These are phyloP conservation scores for Aspergillus pseudoviridinutans DNA, from an alignment of 2,329 filamentous ascomycete species.

Conservation along the genomic window DNA sequence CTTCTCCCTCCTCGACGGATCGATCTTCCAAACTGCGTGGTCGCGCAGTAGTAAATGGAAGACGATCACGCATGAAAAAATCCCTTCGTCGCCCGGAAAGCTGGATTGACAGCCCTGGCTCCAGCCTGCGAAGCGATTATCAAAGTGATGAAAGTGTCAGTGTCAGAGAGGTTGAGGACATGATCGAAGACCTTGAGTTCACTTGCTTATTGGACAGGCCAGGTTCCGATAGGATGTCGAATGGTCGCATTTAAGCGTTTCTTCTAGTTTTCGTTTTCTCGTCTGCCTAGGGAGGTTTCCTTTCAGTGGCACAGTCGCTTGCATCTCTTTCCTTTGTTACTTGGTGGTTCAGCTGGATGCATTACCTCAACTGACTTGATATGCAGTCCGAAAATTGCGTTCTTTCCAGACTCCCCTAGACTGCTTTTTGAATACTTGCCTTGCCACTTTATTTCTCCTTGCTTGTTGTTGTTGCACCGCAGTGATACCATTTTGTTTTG, in stretches of 20 bases:
- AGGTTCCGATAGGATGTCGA: background rate
- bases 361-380: background rate
- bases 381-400: background rate
- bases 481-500: background rate
- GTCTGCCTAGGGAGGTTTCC: background rate
- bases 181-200: slow-evolving; percentile 31
- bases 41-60: background rate
- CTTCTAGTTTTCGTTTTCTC: background rate
- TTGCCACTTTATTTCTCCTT: background rate
- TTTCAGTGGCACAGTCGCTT: background rate
- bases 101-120: slow-evolving; percentile 27
- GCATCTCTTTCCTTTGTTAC: background rate
- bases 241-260: background rate
- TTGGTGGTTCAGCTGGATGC: background rate
- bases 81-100: slow-evolving; percentile 22
- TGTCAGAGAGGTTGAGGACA: slow-evolving; percentile 27
- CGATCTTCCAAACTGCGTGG: slow-evolving; percentile 13
- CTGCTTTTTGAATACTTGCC: background rate
- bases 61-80: slow-evolving; percentile 2
- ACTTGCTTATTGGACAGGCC: slow-evolving; percentile 28
- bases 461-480: background rate
- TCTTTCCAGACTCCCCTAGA: background rate
- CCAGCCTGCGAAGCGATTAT: slow-evolving; percentile 25
- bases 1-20: slow-evolving; percentile 17
- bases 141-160: slow-evolving; percentile 21